These are phyloP conservation scores for Datisca glomerata DNA, from an alignment of 306 rosid genomes.

Conservation along the genomic window DNA sequence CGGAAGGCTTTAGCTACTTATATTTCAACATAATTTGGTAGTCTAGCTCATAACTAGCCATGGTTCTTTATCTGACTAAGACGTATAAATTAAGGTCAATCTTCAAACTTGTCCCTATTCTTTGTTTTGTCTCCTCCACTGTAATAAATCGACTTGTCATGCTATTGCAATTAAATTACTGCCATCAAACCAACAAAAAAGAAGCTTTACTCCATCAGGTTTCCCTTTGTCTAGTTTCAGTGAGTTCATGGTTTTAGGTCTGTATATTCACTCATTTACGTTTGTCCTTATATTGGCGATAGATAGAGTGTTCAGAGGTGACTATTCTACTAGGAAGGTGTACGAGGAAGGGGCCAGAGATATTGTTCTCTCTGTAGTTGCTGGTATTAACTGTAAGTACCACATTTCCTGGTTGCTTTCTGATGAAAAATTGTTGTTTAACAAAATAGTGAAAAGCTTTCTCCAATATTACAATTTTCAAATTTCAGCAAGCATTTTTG, in stretches of 20 bases:
- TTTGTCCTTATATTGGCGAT: conserved; percentile 19
- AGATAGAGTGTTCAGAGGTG: conserved; percentile 90
- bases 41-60: too few species aligned
- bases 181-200: too few species aligned
- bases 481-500: conserved; percentile 83
- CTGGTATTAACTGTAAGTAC: conserved; percentile 87
- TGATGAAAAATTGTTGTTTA: conserved; percentile 11
- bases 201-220: too few species aligned
- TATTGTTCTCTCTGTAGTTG: conserved; percentile 87
- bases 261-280: neutral
- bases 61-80: too few species aligned
- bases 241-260: conserved; percentile 14
- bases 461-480: conserved; percentile 9
- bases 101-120: too few species aligned
- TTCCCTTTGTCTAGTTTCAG: neutral
- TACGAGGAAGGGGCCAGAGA: conserved; percentile 85
- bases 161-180: too few species aligned
- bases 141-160: too few species aligned
- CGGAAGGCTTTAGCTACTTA: too few species aligned
- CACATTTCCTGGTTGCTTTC: conserved; percentile 13
- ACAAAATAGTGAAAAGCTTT: conserved; percentile 4
- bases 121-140: too few species aligned
- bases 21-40: too few species aligned
- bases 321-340: conserved; percentile 72
- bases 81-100: too few species aligned